Evolutionary conservation across 2,329 filamentous ascomycete species (phyloP), one percentile per base, ranked within the genome.

Genomic region (Fusarium sulawesiense): DNA sequence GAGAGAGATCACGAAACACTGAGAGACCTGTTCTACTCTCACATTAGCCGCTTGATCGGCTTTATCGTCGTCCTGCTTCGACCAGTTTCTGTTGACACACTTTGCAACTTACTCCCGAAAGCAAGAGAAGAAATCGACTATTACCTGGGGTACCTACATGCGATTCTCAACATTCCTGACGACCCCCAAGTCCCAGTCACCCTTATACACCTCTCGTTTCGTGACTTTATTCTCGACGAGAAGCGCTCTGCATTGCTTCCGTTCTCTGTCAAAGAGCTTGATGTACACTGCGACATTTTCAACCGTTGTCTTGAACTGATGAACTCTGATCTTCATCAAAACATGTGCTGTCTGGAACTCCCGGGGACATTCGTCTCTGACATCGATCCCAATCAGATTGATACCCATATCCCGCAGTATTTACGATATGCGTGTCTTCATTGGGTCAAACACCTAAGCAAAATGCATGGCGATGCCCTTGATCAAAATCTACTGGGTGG

Each of bases 201-300:
- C 1, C 49, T 68, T 0, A 23, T 68, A 1, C 65, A 68, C 7
- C 16, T 58, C 0, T 68, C 65, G 0, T 66, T 66, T 6, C 61
- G 57, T 2, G 65, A 68, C 4, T 68, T 66, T 20, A 42, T 68
- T 1, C 29, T 66, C 0, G 41, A 13, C 25, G 9, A 53, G 14
- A 48, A 54, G 11, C 32, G 57, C 6, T 48, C 57, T 23, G 7
- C 18, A 34, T 6, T 3, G 34, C 46, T 49, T 49, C 13, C 46
- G 0, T 50, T 50, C 9, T 50, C 29, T 13, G 9, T 50, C 47
- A 37, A 37, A 0, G 47, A 50, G 13, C 3, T 7, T 0, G 21
- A 12, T 0, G 27, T 25, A 4, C 21, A 50, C 30, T 8, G 3
- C 0, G 20, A 34, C 3, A 23, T 50, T 1, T 3, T 37, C 6